These are phyloP conservation scores for Takashimella tepidaria DNA, from an alignment of 1,284 basidiomycete species.

Conservation along the genomic window DNA sequence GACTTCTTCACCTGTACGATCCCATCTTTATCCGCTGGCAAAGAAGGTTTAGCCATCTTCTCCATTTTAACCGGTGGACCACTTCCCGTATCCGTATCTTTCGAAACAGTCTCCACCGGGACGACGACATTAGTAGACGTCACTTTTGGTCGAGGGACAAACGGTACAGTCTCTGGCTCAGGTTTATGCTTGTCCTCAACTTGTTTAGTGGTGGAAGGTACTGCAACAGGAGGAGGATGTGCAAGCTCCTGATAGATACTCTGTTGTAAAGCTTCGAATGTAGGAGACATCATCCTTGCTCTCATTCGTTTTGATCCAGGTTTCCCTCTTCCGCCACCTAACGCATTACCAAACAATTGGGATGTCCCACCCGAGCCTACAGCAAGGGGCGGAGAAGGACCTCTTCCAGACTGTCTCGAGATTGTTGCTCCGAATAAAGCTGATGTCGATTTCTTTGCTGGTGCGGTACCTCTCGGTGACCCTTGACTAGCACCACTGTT, in stretches of 20 bases:
- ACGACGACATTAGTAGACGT: conserved; percentile 9
- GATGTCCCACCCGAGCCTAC: conserved; percentile 1
- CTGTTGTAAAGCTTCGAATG: conserved; percentile 19
- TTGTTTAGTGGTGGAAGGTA: neutral
- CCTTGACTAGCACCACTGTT: too few relatives aligned
- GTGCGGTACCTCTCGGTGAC: too few relatives aligned
- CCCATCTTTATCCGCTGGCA: conserved; percentile 16
- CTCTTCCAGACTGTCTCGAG: conserved; percentile 24
- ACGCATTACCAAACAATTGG: conserved; percentile 8
- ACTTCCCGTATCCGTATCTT: neutral
- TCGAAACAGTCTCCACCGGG: too few relatives aligned
- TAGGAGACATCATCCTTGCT: conserved; percentile 18
- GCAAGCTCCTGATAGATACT: conserved; percentile 15
- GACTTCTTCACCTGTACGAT: conserved; percentile 37
- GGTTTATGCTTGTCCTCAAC: conserved; percentile 4
- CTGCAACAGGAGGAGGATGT: conserved; percentile 18
- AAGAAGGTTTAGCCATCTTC: conserved; percentile 1
- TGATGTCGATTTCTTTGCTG: conserved; percentile 4
- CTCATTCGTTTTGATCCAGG: neutral
- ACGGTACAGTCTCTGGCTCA: conserved; percentile 60
- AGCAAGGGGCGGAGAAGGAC: neutral
- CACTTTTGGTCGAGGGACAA: conserved; percentile 57
- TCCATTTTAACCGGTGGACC: neutral
- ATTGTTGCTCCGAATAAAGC: conserved; percentile 23
- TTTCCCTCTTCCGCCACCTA: conserved; percentile 6